Conservation (phyloP, 1,284 basidiomycete species). For the Sporisorium scitamineum region DNA sequence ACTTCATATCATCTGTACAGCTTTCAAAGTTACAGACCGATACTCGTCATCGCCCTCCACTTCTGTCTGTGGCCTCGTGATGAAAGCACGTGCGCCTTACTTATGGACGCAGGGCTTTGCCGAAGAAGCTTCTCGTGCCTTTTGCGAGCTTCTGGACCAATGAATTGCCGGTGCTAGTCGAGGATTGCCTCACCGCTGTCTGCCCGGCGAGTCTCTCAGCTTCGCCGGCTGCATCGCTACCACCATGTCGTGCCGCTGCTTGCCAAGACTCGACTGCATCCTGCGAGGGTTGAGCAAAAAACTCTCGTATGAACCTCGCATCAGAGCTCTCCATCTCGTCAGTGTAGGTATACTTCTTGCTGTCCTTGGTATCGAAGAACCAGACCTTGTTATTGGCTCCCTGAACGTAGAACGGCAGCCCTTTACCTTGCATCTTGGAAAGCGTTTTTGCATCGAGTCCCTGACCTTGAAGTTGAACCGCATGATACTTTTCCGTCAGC, state of each 20-base stretch:
- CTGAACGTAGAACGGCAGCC: conserved; percentile 12
- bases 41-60: background rate
- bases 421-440: background rate
- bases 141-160: background rate
- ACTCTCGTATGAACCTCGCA: background rate
- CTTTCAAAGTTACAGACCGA: background rate
- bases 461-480: conserved; percentile 10
- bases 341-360: conserved; percentile 9
- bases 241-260: background rate
- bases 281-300: background rate
- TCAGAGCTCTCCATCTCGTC: conserved; percentile 10
- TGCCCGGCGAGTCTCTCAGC: background rate
- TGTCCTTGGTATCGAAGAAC: conserved; percentile 20
- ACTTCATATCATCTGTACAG: background rate
- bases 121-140: background rate
- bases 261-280: background rate
- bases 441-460: conserved; percentile 8
- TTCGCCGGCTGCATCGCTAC: background rate
- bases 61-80: background rate
- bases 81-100: background rate
- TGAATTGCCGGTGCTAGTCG: background rate
- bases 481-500: conserved; percentile 13
- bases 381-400: conserved; percentile 9
- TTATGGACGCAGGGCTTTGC: background rate
- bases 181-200: background rate